A percentile compares a stretch with the other conserved stretches of the same genome.
Conservation (phyloP, 1,284 basidiomycete genomes). For the Marasmius sp. region DNA sequence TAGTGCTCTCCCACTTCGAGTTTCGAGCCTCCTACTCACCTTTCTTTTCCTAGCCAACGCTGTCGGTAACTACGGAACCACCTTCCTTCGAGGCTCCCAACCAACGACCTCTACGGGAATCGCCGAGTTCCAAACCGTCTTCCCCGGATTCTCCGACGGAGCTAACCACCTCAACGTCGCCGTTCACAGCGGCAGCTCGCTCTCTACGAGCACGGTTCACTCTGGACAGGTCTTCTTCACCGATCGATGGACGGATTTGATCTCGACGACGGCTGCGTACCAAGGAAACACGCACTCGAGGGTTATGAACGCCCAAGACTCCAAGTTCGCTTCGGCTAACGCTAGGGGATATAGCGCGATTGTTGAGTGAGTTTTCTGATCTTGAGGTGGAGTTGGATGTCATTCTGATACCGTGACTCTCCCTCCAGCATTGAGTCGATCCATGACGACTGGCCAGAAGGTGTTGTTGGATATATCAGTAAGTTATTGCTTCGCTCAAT, state of each 20-base stretch:
- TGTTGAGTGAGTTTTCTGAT: conserved; percentile 25
- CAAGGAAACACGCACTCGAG: conserved; percentile 30
- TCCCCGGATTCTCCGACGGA: conserved; percentile 42
- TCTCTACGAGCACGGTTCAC: conserved; percentile 19
- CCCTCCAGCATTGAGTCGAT: conserved; percentile 4
- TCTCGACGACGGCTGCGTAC: conserved; percentile 27
- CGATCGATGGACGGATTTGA: conserved; percentile 36
- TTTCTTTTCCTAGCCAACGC: conserved; percentile 31
- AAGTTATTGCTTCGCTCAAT: neutral
- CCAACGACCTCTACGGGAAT: conserved; percentile 52
- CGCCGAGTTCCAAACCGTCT: conserved; percentile 52
- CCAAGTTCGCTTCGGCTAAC: conserved; percentile 26
- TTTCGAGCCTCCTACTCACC: neutral
- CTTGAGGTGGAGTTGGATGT: neutral
- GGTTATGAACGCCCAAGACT: conserved; percentile 31
- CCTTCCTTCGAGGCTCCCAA: conserved; percentile 50
- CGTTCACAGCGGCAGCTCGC: conserved; percentile 20
- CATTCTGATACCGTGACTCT: neutral
- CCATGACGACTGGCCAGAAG: conserved; percentile 12
- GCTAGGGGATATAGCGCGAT: conserved; percentile 30
- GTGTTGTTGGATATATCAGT: conserved; percentile 14
- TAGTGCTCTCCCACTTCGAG: neutral
- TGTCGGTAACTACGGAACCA: conserved; percentile 32
- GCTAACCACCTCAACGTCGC: conserved; percentile 35
- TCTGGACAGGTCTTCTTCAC: conserved; percentile 40